A percentile compares a stretch with the other conserved stretches of the same genome.
These are phyloP conservation scores for Dovyalis caffra DNA, from an alignment of 345 rosid genomes.

Conservation along the genomic window DNA sequence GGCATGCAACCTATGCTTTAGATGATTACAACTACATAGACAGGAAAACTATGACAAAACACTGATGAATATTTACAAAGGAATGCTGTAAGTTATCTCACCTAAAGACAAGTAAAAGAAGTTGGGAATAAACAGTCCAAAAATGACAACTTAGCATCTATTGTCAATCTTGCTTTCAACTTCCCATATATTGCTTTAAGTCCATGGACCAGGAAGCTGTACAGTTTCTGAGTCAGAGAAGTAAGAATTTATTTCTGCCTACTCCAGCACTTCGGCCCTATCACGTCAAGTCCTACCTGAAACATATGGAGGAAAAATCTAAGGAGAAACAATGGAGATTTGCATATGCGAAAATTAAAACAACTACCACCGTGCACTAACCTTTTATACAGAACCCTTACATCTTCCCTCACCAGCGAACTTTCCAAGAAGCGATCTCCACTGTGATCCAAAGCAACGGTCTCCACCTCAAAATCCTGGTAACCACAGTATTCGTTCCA, in stretches of 20 bases:
- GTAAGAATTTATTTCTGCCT: background rate
- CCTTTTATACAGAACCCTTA: conserved; percentile 70
- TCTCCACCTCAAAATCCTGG: conserved; percentile 48
- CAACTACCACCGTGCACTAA: conserved; percentile 22
- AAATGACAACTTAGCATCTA: background rate
- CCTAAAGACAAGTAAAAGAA: background rate
- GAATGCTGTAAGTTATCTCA: background rate
- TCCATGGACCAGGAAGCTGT: background rate
- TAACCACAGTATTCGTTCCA: conserved; percentile 70
- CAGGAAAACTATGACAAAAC: background rate
- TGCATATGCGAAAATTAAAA: background rate
- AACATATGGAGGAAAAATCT: conserved; percentile 20
- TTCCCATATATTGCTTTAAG: background rate
- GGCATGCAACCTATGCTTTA: background rate
- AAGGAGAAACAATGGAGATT: background rate
- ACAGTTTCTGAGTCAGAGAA: background rate
- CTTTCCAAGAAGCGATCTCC: conserved; percentile 68
- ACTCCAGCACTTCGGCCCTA: background rate
- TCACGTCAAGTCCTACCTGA: conserved; percentile 24
- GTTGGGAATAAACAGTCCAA: background rate
- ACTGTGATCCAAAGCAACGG: conserved; percentile 47
- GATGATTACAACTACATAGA: background rate
- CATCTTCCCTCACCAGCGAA: conserved; percentile 52
- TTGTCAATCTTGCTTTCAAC: background rate
- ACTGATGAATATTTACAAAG: background rate